Evolutionary conservation across 495 filamentous ascomycete species (phyloP).

Genomic region (Articulospora tetracladia): DNA sequence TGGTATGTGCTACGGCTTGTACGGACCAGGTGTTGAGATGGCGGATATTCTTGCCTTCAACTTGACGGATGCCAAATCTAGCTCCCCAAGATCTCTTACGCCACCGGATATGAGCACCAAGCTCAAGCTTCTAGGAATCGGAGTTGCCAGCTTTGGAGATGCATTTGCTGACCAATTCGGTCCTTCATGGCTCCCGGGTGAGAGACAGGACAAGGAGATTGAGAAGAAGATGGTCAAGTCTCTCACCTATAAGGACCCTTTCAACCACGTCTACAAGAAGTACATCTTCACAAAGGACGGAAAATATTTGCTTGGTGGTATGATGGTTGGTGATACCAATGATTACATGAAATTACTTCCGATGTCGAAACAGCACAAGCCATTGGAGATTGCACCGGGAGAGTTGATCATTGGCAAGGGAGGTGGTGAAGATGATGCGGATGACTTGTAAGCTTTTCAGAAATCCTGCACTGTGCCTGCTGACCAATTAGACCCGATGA

Average conservation of each 20-base stretch:
- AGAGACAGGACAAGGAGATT: slow-evolving; percentile 32
- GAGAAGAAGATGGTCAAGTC: slow-evolving; percentile 71
- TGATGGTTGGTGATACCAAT: slow-evolving; percentile 97
- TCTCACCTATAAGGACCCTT: slow-evolving; percentile 89
- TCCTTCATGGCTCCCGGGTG: neutral
- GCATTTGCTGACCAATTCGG: slow-evolving; percentile 76
- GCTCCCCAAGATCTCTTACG: slow-evolving; percentile 68
- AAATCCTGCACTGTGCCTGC: neutral
- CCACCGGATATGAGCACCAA: slow-evolving; percentile 91
- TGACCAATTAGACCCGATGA: slow-evolving; percentile 46
- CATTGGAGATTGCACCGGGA: slow-evolving; percentile 76
- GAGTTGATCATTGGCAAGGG: slow-evolving; percentile 75
- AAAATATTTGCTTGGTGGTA: slow-evolving; percentile 88
- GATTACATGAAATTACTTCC: slow-evolving; percentile 94
- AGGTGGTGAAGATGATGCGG: slow-evolving; percentile 62
- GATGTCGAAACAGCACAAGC: slow-evolving; percentile 87
- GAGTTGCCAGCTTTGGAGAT: slow-evolving; percentile 93
- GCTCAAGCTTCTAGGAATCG: slow-evolving; percentile 87
- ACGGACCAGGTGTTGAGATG: slow-evolving; percentile 94
- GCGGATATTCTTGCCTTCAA: slow-evolving; percentile 93
- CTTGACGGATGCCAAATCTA: slow-evolving; percentile 74
- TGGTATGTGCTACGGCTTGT: slow-evolving; percentile 87
- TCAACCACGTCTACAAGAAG: slow-evolving; percentile 91
- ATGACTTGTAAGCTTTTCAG: slow-evolving; percentile 36
- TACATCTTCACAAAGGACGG: slow-evolving; percentile 91